phyloP scores from a whole-genome alignment of 164 flowering plant species.

The Liriodendron chinense region DNA sequence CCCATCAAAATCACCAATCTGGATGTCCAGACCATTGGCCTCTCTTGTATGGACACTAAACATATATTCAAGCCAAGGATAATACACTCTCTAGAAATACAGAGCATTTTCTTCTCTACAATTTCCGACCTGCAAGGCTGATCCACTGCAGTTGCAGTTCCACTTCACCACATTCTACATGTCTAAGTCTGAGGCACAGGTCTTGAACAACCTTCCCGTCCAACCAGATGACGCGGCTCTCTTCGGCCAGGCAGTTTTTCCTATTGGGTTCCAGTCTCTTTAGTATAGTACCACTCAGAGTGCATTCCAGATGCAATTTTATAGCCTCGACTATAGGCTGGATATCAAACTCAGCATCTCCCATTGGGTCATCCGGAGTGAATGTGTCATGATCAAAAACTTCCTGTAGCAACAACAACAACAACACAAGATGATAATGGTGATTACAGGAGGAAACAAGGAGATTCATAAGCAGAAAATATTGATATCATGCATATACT shows the following conservation, averaged over 20 bases:
- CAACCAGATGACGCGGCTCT: slow-evolving; percentile 46
- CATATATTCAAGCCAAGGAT: too few relatives aligned
- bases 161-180: slow-evolving; percentile 79
- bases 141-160: slow-evolving; percentile 73
- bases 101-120: neutral
- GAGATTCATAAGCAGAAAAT: too few relatives aligned
- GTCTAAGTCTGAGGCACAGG: slow-evolving; percentile 47
- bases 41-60: too few relatives aligned
- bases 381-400: slow-evolving; percentile 71
- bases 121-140: slow-evolving; percentile 12
- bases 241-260: slow-evolving; percentile 61
- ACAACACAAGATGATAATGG: too few relatives aligned
- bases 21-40: too few relatives aligned
- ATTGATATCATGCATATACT: too few relatives aligned
- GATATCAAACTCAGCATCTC: slow-evolving; percentile 73
- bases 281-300: slow-evolving; percentile 52
- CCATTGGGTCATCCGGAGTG: slow-evolving; percentile 70
- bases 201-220: slow-evolving; percentile 60
- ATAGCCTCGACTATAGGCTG: slow-evolving; percentile 43
- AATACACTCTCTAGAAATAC: neutral
- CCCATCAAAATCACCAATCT: too few relatives aligned
- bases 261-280: slow-evolving; percentile 40
- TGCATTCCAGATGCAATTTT: slow-evolving; percentile 29
- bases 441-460: too few relatives aligned
- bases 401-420: slow-evolving; percentile 30